Evolutionary conservation across 495 filamentous ascomycete species (phyloP), one percentile per base, ranked within the genome.

Genomic region (Penicillium nucicola): DNA sequence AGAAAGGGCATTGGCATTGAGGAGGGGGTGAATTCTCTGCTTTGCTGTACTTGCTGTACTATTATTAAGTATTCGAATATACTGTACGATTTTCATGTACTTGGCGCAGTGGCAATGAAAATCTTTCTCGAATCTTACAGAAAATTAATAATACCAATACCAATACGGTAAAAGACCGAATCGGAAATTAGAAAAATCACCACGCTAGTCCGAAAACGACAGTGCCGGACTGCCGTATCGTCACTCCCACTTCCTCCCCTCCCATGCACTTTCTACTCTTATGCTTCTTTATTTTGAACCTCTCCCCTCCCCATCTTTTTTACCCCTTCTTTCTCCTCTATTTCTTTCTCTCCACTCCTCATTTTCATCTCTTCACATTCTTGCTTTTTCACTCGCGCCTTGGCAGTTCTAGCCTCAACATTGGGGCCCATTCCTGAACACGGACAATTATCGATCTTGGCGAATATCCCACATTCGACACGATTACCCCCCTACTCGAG

Each of bases 351-450:
- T 48, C 19, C 47, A 52, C 54, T 65, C 57, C 53, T 37, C 40
- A 58, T 56, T 53, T 46, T 46, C 48, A 41, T 61, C 61, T 60
- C 58, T 53, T 60, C 53, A 44, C 43, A 51, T 48, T 55, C 46
- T 53, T 46, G 15, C 18, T 41, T 43, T 48, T 48, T 49, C 56
- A 58, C 55, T 57, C 57, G 57, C 60, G 53, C 20, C 20, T 3
- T 3, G 3, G 20, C 20, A 59, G 52, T 58, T 65, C 59, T 60
- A 48, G 61, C 62, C 60, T 70, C 60, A 58, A 34, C 50, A 48
- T 56, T 62, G 67, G 67, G 65, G 58, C 64, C 65, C 64, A 65
- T 63, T 56, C 50, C 58, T 58, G 57, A 59, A 61, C 60, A 31
- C 46, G 14, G 34, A 62, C 61, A 60, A 60, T 57, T 57, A 61